Conservation (phyloP, 1,284 basidiomycete species). For the Apiotrichum domesticum region DNA sequence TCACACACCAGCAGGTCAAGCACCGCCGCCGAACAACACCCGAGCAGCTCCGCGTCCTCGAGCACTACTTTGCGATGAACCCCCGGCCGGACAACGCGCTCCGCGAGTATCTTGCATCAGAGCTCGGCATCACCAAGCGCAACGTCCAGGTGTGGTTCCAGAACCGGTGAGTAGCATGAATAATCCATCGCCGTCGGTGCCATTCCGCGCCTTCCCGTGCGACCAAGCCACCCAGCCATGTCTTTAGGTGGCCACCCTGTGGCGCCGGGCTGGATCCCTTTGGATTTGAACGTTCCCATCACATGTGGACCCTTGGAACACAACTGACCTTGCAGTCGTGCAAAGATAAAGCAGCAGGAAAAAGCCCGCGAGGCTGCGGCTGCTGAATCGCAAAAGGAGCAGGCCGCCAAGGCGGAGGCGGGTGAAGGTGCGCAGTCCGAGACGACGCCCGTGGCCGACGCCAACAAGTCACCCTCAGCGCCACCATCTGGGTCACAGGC, state of each 20-base stretch:
- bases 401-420: not conserved
- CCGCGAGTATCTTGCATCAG: conserved; percentile 67
- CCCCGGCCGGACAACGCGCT: conserved; percentile 80
- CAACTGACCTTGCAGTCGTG: conserved; percentile 53
- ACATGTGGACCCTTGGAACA: too few species aligned
- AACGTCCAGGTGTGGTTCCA: conserved; percentile 96
- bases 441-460: not conserved
- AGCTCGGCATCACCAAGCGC: conserved; percentile 83
- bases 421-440: not conserved
- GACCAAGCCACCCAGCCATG: too few species aligned
- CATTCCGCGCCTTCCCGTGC: too few species aligned
- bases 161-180: conserved; percentile 59
- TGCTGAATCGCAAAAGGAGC: conserved; percentile 17
- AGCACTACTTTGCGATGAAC: conserved; percentile 73
- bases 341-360: conserved; percentile 65
- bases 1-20: conserved; percentile 58
- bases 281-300: too few species aligned
- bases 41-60: conserved; percentile 76
- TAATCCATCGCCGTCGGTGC: not conserved
- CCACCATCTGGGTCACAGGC: not conserved
- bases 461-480: not conserved
- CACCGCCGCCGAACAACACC: conserved; percentile 78
- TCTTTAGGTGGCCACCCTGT: too few species aligned
- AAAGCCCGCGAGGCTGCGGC: conserved; percentile 37
- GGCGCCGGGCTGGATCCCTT: too few species aligned